Evolutionary conservation across 352 stramenopile species (phyloP).

Genomic region (Globisporangium echinulatum): DNA sequence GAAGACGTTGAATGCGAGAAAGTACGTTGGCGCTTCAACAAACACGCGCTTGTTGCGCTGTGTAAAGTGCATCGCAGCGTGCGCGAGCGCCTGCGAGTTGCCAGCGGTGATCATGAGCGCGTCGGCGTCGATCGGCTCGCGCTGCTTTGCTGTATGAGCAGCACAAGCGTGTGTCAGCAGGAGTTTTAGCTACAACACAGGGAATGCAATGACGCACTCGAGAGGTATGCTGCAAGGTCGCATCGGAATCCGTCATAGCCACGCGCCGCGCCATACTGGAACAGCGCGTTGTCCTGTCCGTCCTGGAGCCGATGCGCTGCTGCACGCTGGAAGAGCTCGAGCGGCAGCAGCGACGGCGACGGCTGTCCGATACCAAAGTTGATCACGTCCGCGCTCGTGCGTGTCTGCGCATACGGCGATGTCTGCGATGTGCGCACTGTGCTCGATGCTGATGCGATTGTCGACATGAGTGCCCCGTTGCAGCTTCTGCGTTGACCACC

Average conservation of each 20-base stretch:
- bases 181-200: too few relatives aligned
- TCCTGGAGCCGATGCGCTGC: conserved; percentile 37
- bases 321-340: conserved; percentile 52
- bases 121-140: conserved; percentile 29
- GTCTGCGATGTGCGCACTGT: conserved; percentile 36
- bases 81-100: conserved; percentile 89
- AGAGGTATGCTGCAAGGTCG: conserved; percentile 52
- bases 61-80: conserved; percentile 71
- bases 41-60: conserved; percentile 82
- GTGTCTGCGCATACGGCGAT: conserved; percentile 63
- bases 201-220: conserved; percentile 19
- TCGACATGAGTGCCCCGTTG: background rate
- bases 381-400: conserved; percentile 51
- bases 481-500: too few relatives aligned
- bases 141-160: conserved; percentile 16
- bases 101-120: conserved; percentile 85
- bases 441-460: background rate
- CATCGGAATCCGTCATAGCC: conserved; percentile 68
- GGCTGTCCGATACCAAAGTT: conserved; percentile 86
- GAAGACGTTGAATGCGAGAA: conserved; percentile 90
- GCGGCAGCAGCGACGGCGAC: conserved; percentile 63
- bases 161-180: too few relatives aligned
- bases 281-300: conserved; percentile 42
- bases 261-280: conserved; percentile 73
- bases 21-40: conserved; percentile 92